These are phyloP conservation scores for Biancaea sappan DNA, from an alignment of 306 rosid genomes.

Conservation along the genomic window DNA sequence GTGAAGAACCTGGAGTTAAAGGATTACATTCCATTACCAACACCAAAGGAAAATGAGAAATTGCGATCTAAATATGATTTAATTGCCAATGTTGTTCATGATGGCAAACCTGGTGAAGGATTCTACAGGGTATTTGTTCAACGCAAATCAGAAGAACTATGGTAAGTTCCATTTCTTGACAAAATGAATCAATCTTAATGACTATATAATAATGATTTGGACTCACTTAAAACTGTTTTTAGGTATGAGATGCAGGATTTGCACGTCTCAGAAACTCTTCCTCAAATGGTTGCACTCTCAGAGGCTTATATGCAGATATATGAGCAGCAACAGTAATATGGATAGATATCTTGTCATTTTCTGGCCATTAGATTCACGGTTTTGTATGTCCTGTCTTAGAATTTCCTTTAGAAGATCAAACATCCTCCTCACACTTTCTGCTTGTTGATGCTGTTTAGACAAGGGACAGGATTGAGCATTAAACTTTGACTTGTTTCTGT, in stretches of 20 bases:
- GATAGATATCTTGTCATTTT: not conserved
- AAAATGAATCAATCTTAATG: not conserved
- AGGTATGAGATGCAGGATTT: slow-evolving; percentile 99
- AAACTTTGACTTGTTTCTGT: slow-evolving; percentile 5
- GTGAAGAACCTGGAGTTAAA: slow-evolving; percentile 95
- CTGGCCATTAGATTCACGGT: not conserved
- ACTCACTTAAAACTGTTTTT: slow-evolving; percentile 20
- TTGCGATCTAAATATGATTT: slow-evolving; percentile 82
- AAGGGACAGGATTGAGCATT: not conserved
- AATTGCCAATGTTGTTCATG: slow-evolving; percentile 91
- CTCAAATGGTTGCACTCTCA: slow-evolving; percentile 96
- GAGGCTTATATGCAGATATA: slow-evolving; percentile 96
- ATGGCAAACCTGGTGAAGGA: slow-evolving; percentile 94
- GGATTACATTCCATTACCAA: slow-evolving; percentile 92
- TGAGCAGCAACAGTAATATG: slow-evolving; percentile 73
- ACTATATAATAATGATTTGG: not conserved
- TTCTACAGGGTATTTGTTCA: slow-evolving; percentile 87
- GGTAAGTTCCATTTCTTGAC: slow-evolving; percentile 50
- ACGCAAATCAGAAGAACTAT: slow-evolving; percentile 86
- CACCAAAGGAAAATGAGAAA: slow-evolving; percentile 73
- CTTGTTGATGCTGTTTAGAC: not conserved
- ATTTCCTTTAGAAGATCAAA: not conserved
- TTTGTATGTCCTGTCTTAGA: not conserved
- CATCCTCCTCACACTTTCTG: not conserved
- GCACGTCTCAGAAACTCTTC: slow-evolving; percentile 91